A percentile compares a stretch with the other conserved stretches of the same genome.
Evolutionary conservation across 768 basidiomycete genomes (phyloP).

Genomic region (Hygrocybe coccinea): DNA sequence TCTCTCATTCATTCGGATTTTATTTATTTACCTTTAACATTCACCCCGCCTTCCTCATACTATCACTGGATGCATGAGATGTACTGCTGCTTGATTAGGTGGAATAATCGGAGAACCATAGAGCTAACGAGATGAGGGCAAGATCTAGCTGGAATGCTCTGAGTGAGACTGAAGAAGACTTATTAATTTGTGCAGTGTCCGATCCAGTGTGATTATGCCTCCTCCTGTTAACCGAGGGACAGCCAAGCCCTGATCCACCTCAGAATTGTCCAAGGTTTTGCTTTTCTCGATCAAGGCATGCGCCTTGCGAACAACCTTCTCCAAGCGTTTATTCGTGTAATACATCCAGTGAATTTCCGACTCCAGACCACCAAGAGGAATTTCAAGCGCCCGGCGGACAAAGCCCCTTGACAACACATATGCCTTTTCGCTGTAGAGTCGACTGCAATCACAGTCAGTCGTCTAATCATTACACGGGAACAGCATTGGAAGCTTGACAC

Average conservation of each 20-base stretch:
- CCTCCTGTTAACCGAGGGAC: slow-evolving; percentile 77
- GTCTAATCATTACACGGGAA: background rate
- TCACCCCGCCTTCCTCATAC: background rate
- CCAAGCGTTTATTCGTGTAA: slow-evolving; percentile 54
- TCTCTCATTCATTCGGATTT: background rate
- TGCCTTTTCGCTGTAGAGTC: slow-evolving; percentile 89
- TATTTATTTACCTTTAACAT: background rate
- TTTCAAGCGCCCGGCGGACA: slow-evolving; percentile 81
- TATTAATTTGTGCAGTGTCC: slow-evolving; percentile 67
- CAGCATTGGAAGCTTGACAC: slow-evolving; percentile 3
- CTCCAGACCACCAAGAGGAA: slow-evolving; percentile 67
- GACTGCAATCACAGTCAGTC: slow-evolving; percentile 43
- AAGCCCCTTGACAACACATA: slow-evolving; percentile 88
- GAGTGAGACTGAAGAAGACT: slow-evolving; percentile 29
- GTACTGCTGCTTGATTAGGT: background rate
- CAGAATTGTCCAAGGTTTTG: slow-evolving; percentile 30
- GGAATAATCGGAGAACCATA: background rate
- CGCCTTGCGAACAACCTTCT: slow-evolving; percentile 63
- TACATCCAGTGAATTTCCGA: slow-evolving; percentile 74
- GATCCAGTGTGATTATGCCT: slow-evolving; percentile 70
- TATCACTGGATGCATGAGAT: background rate
- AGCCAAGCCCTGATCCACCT: slow-evolving; percentile 42
- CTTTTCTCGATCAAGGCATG: slow-evolving; percentile 66
- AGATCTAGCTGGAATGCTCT: background rate
- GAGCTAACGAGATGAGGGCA: background rate